phyloP scores from a whole-genome alignment of 768 basidiomycete species.

The Pisolithus tinctorius region DNA sequence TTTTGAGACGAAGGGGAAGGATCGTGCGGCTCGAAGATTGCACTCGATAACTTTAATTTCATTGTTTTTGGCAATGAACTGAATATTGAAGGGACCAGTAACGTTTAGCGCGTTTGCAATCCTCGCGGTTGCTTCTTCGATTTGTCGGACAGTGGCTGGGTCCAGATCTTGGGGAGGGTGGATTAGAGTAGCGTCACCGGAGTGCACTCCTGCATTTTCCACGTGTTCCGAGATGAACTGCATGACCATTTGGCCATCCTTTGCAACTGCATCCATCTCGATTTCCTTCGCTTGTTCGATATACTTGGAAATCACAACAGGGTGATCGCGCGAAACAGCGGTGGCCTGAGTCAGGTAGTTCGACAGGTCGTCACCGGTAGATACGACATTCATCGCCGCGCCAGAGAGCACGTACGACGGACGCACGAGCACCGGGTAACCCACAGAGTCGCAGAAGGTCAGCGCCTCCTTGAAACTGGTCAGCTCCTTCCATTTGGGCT shows the following conservation, averaged over 20 bases:
- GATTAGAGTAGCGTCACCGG: constrained; percentile 96
- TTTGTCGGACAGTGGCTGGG: constrained; percentile 91
- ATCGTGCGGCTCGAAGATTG: constrained; percentile 94
- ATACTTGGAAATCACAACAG: constrained; percentile 98
- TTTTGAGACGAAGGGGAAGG: constrained; percentile 99
- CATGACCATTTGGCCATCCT: constrained; percentile 97
- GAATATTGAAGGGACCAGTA: constrained; percentile 98
- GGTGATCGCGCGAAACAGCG: constrained; percentile 92
- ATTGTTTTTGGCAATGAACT: constrained; percentile 99
- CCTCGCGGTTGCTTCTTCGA: constrained; percentile 95
- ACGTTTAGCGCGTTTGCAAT: constrained; percentile 97
- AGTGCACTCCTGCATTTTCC: constrained; percentile 62
- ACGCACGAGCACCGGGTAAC: constrained; percentile 92
- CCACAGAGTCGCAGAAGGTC: constrained; percentile 86
- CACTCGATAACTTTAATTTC: constrained; percentile 99
- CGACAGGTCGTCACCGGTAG: constrained; percentile 81
- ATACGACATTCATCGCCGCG: constrained; percentile 99
- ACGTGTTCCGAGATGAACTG: constrained; percentile 99
- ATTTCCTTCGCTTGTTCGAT: constrained; percentile 99
- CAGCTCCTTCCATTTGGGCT: constrained; percentile 95
- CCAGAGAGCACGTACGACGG: constrained; percentile 99
- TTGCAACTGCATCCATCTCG: constrained; percentile 98
- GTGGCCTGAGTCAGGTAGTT: constrained; percentile 93
- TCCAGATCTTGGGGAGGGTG: constrained; percentile 98
- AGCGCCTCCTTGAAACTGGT: constrained; percentile 85